A percentile compares a stretch with the other conserved stretches of the same genome.
Evolutionary conservation across 306 rosid species (phyloP).

Genomic region (Ochetophila trinervis): DNA sequence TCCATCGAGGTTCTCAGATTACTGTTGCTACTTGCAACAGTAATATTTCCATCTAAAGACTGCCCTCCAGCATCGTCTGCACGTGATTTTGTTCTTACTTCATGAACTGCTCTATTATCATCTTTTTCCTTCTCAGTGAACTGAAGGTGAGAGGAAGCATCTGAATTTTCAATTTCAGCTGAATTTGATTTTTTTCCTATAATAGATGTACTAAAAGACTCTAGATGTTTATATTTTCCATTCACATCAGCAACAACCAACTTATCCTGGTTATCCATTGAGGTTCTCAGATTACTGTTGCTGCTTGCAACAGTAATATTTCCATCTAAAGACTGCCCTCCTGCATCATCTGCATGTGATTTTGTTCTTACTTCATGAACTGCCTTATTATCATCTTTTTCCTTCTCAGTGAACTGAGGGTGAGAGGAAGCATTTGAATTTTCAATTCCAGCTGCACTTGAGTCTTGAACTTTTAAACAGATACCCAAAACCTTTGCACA

Average conservation of each 20-base stretch:
- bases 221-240: slow-evolving; percentile 16
- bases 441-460: slow-evolving; percentile 23
- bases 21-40: slow-evolving; percentile 27
- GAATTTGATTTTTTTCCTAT: too few relatives aligned
- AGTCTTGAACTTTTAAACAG: slow-evolving; percentile 23
- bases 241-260: slow-evolving; percentile 5
- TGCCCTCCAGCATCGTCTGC: slow-evolving; percentile 26
- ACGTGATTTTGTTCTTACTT: slow-evolving; percentile 1
- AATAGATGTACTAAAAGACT: too few relatives aligned
- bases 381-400: slow-evolving; percentile 26
- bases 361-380: slow-evolving; percentile 15
- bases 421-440: slow-evolving; percentile 22
- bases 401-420: slow-evolving; percentile 21
- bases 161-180: slow-evolving; percentile 22
- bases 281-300: slow-evolving; percentile 22
- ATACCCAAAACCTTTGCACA: slow-evolving; percentile 23
- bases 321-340: slow-evolving; percentile 16
- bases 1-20: slow-evolving; percentile 23
- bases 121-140: slow-evolving; percentile 30
- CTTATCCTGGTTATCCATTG: slow-evolving; percentile 31
- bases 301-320: slow-evolving; percentile 27
- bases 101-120: slow-evolving; percentile 24
- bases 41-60: slow-evolving; percentile 18
- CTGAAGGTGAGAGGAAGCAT: slow-evolving; percentile 16
- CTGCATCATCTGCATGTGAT: slow-evolving; percentile 33